phyloP scores from a whole-genome alignment of 495 filamentous ascomycete genomes.

The Xylaria flabelliformis region DNA sequence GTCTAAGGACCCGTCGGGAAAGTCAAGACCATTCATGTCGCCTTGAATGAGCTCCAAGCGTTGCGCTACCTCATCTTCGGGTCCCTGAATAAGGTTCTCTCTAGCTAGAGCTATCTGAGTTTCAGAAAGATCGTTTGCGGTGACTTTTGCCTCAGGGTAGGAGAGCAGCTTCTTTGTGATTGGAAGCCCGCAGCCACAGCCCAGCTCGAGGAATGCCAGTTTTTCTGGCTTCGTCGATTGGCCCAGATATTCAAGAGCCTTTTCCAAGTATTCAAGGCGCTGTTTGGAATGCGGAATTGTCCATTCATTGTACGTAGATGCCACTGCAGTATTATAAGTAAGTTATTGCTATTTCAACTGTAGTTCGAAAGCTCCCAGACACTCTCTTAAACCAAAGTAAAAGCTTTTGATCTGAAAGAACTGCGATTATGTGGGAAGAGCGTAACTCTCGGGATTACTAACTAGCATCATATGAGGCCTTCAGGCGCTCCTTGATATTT shows the following conservation, averaged over 20 bases:
- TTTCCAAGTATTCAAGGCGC: conserved; percentile 35
- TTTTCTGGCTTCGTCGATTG: not conserved
- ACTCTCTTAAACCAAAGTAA: not conserved
- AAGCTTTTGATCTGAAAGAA: not conserved
- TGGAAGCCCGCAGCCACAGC: conserved; percentile 45
- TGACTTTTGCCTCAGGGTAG: conserved; percentile 20
- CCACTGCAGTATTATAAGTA: conserved; percentile 23
- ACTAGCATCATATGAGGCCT: conserved; percentile 44
- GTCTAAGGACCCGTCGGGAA: conserved; percentile 36
- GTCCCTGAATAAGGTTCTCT: conserved; percentile 23
- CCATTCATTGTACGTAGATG: conserved; percentile 42
- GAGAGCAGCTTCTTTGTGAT: conserved; percentile 37
- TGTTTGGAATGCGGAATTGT: conserved; percentile 29
- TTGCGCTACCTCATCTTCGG: conserved; percentile 2
- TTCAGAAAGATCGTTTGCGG: conserved; percentile 45
- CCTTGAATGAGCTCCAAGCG: conserved; percentile 34
- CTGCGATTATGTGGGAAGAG: not conserved
- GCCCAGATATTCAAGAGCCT: conserved; percentile 33
- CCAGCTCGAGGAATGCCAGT: conserved; percentile 42
- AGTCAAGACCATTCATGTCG: conserved; percentile 44
- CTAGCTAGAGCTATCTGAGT: conserved; percentile 38
- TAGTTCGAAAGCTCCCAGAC: not conserved
- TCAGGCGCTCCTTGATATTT: conserved; percentile 42
- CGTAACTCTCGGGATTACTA: not conserved
- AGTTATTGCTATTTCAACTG: not conserved